A percentile compares a stretch with the other conserved stretches of the same genome.
Evolutionary conservation across 441 rosid genomes (phyloP).

Genomic region (Erysimum cheiri): DNA sequence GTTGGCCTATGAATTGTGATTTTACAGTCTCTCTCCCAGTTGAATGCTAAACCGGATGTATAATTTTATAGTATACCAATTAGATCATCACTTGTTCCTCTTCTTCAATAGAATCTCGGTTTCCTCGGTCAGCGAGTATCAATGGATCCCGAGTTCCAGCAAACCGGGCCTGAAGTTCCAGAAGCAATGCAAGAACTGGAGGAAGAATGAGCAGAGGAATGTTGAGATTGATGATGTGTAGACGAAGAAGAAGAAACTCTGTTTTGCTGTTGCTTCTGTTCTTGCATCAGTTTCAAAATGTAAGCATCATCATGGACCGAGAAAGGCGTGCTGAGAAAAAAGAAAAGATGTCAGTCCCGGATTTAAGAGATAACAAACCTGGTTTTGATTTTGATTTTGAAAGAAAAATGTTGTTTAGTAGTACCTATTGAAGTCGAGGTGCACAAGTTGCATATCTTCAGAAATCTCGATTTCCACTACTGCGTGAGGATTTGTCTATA

Average conservation of each 20-base stretch:
- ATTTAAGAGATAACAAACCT: neutral
- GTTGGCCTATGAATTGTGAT: constrained; percentile 32
- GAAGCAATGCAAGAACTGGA: constrained; percentile 52
- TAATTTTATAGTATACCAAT: constrained; percentile 37
- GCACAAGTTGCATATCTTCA: constrained; percentile 63
- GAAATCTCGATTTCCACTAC: constrained; percentile 68
- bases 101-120: constrained; percentile 3
- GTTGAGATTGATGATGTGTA: constrained; percentile 37
- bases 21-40: constrained; percentile 42
- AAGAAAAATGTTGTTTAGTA: constrained; percentile 24
- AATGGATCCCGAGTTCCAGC: constrained; percentile 44
- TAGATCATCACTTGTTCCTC: constrained; percentile 31
- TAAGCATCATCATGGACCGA: constrained; percentile 48
- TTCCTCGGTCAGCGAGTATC: constrained; percentile 35
- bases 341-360: neutral
- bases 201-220: constrained; percentile 47
- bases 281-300: constrained; percentile 48
- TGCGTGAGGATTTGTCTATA: constrained; percentile 59
- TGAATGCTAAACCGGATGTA: constrained; percentile 36
- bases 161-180: constrained; percentile 45
- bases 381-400: neutral
- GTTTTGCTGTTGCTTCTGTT: constrained; percentile 42
- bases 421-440: constrained; percentile 65
- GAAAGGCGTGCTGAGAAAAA: constrained; percentile 48
- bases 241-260: constrained; percentile 42